Base-by-base conservation (phyloP, 441 rosid species). In the Euphorbia corollata region DNA sequence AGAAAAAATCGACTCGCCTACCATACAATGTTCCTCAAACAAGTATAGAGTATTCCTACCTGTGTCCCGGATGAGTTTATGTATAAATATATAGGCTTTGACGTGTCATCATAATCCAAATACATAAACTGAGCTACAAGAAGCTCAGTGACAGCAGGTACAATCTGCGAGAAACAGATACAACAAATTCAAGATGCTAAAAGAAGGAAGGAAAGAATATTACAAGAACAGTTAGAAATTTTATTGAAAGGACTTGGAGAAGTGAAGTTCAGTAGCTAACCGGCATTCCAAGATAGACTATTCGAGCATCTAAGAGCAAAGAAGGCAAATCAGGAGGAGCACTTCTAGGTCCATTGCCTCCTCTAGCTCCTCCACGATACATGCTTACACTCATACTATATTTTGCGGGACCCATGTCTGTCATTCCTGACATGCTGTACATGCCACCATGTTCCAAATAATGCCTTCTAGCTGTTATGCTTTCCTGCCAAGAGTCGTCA, bases 271-370 rank as follows among this genome's bases (percentile, higher is more conserved):
- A 67, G 55, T 12, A 58, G 65, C 89, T 81, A 68, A 92, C 98
- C 5, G 97, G 92, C 98, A 90, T 86, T 73, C 92, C 97, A 19
- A 92, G 83, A 77, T 86, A 90, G 75, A 83, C 73, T 64, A 92
- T 87, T 67, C 98, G 80, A 77, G 90, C 87, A 82, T 87, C 96
- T 79, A 92, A 85, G 20, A 88, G 92, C 81, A 84, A 77, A 50
- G 97, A 92, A 53, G 97, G 96, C 81, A 92, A 77, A 83, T 92
- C 97, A 27, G 94, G 98, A 60, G 96, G 97, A 75, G 90, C 84
- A 75, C 85, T 73, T 63, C 74, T 61, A 0, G 85, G 85, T 67
- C 81, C 79, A 53, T 84, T 86, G 51, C 73, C 71, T 66, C 85
- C 85, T 63, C 79, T 72, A 19, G 78, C 82, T 20, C 90, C 90